Evolutionary conservation across 129 eudicot genomes (phyloP), one percentile per base, ranked within the genome.

Genomic region (Centaurea solstitialis): DNA sequence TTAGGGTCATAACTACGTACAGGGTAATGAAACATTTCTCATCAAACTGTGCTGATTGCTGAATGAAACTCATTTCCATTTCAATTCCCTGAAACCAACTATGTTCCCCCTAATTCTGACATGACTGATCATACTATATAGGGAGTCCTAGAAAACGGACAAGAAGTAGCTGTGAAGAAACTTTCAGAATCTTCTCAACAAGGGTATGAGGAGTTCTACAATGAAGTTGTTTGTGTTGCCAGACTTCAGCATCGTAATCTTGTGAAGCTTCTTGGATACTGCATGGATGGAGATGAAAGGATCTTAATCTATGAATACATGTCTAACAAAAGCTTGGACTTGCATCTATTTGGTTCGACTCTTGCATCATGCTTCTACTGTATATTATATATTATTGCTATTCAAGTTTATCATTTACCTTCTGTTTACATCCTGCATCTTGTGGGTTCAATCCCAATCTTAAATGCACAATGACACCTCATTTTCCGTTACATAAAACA

Each of bases 261-360:
- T 41, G 85, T 81, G 71, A 81, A 81, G 76, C 57, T 75, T 66
- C 18, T 81, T 13, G 84, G 84, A 43, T 74, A 18, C 18, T 81
- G 69, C 1, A 38, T 37, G 75, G 68, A 81, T 24, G 84, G 74
- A 66, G 76, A 77, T 6, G 84, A 83, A 47, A 83, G 59, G 72
- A 87, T 87, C 83, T 35, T 87, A 62, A 65, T 87, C 11, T 87
- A 87, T 73, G 90, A 87, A 41, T 82, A 81, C 86, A 17, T 86
- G 86, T 74, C 86, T 26, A 86, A 86, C 70, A 86, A 77, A 78
- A 80, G 90, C 77, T 30, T 87, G 79, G 90, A 87, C 76, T 40
- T 15, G 4, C 73, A 80, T 26, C 41, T 87, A 39, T 87, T 87
- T 45, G 88, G 88, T 87, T 50, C 0, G 67, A 7, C 68, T 26